Conservation (phyloP, 805 yeast species). For the Barnettozyma vustinii region DNA sequence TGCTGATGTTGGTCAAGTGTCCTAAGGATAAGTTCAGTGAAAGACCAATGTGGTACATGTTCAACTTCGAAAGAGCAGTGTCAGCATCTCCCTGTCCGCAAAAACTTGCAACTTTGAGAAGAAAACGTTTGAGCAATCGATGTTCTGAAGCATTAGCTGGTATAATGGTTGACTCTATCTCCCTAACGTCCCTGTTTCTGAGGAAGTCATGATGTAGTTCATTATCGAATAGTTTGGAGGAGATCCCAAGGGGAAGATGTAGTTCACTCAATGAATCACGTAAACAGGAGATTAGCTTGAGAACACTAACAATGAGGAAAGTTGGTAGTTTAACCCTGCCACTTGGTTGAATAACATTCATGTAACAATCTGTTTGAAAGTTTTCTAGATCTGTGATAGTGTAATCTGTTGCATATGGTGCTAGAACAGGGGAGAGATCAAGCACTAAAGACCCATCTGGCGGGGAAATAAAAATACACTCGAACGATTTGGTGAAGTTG, state of each 20-base stretch:
- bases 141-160: not conserved
- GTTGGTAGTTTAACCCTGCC: not conserved
- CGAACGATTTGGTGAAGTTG: not conserved
- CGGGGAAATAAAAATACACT: not conserved
- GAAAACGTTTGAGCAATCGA: not conserved
- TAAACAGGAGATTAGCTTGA: not conserved
- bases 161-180: not conserved
- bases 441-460: not conserved
- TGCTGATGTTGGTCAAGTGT: not conserved
- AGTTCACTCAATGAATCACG: slow-evolving; percentile 1
- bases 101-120: not conserved
- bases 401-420: not conserved
- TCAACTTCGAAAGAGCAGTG: not conserved
- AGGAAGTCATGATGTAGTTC: slow-evolving; percentile 2
- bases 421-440: not conserved
- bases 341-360: not conserved
- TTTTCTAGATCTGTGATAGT: not conserved
- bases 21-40: slow-evolving; percentile 1
- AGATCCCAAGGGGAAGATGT: not conserved
- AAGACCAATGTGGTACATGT: slow-evolving; percentile 6
- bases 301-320: not conserved
- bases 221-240: not conserved
- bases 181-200: not conserved
- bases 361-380: not conserved
- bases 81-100: not conserved